Conservation (phyloP, 169 alveolate species). For the Eimeria praecox region DNA sequence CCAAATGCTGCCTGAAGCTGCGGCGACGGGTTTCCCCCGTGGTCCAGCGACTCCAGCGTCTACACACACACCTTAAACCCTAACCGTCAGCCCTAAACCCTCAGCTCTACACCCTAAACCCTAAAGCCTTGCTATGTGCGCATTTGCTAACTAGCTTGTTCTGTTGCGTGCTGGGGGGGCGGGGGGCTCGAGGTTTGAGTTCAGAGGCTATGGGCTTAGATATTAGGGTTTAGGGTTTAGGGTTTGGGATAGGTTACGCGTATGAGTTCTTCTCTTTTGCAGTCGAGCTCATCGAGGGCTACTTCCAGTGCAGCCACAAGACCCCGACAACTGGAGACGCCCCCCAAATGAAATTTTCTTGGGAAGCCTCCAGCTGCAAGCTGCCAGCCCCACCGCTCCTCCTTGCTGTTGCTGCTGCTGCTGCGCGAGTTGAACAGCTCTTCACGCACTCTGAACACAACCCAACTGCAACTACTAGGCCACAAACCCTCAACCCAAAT, state of each 20-base stretch:
- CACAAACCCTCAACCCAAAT: background rate
- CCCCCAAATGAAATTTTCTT: slow-evolving; percentile 12
- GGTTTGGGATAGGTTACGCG: slow-evolving; percentile 1
- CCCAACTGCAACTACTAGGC: background rate
- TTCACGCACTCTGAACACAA: slow-evolving; percentile 57
- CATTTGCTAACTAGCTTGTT: background rate
- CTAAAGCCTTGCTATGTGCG: background rate
- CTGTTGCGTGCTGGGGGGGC: background rate
- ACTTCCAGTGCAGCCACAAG: slow-evolving; percentile 39
- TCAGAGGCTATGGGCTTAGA: background rate
- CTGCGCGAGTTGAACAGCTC: slow-evolving; percentile 43
- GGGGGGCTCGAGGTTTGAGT: background rate
- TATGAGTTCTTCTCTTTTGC: slow-evolving; percentile 50
- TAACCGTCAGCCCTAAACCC: background rate
- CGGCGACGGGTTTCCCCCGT: slow-evolving; percentile 53
- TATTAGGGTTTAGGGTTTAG: slow-evolving; percentile 24
- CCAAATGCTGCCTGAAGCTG: slow-evolving; percentile 72
- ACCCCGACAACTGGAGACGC: slow-evolving; percentile 64
- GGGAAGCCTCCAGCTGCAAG: background rate
- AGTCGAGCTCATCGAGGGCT: slow-evolving; percentile 51
- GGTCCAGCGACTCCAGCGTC: slow-evolving; percentile 60
- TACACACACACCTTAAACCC: background rate
- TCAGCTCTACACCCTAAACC: background rate
- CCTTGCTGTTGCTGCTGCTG: slow-evolving; percentile 13
- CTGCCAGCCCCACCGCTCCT: slow-evolving; percentile 41